These are phyloP conservation scores for Pochonia chlamydosporia DNA, from an alignment of 2,329 filamentous ascomycete species.

Conservation along the genomic window DNA sequence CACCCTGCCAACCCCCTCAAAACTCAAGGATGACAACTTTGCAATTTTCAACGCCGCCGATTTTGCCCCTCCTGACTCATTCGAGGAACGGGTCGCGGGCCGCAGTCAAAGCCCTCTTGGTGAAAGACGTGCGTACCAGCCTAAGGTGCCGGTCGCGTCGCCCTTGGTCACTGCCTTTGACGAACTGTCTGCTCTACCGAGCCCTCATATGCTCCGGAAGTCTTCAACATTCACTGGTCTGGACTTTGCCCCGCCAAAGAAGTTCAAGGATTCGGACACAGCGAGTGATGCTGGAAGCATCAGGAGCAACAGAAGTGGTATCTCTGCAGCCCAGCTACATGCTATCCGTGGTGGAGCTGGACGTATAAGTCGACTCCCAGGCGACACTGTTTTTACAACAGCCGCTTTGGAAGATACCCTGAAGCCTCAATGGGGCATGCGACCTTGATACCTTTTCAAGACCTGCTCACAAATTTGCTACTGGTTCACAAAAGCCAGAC, in stretches of 20 bases:
- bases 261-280: conserved; percentile 57
- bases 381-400: conserved; percentile 72
- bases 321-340: conserved; percentile 63
- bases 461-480: not conserved
- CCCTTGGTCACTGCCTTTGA: conserved; percentile 81
- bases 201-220: conserved; percentile 76
- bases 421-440: conserved; percentile 55
- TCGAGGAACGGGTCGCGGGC: conserved; percentile 64
- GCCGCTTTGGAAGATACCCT: conserved; percentile 58
- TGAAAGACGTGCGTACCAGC: conserved; percentile 66
- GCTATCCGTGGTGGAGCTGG: conserved; percentile 80
- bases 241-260: conserved; percentile 75
- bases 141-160: conserved; percentile 66
- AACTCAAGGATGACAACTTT: conserved; percentile 77
- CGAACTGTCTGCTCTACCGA: conserved; percentile 78
- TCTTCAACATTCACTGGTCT: conserved; percentile 72
- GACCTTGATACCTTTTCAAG: conserved; percentile 24
- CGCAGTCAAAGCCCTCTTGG: conserved; percentile 58
- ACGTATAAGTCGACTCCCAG: conserved; percentile 77
- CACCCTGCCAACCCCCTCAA: conserved; percentile 77
- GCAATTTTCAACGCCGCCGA: conserved; percentile 64
- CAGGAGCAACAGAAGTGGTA: conserved; percentile 60
- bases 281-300: conserved; percentile 65
- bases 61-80: conserved; percentile 73
- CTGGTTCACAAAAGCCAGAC: not conserved